Percentiles rank a stretch among this genome's conserved stretches.
These are phyloP conservation scores for Echria macrotheca DNA, from an alignment of 495 filamentous ascomycete species.

Conservation along the genomic window DNA sequence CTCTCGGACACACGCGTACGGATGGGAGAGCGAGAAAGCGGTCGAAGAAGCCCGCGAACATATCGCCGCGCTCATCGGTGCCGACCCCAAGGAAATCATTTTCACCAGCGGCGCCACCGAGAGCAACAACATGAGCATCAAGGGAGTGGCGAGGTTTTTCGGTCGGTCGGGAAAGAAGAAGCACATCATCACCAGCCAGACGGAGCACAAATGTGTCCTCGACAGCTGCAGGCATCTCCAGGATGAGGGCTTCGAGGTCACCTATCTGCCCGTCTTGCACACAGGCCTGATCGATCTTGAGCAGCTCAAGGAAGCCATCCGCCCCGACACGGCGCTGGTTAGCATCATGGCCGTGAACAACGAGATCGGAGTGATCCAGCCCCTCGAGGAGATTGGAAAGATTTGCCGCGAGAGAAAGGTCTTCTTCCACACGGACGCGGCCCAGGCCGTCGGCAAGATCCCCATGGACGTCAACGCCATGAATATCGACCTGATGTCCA, in stretches of 20 bases:
- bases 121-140: slow-evolving; percentile 99
- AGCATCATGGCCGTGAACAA: slow-evolving; percentile 99
- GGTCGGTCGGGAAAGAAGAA: slow-evolving; percentile 91
- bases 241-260: slow-evolving; percentile 93
- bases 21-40: slow-evolving; percentile 95
- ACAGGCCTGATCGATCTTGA: slow-evolving; percentile 81
- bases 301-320: slow-evolving; percentile 82
- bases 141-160: slow-evolving; percentile 95
- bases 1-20: slow-evolving; percentile 95
- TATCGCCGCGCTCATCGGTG: slow-evolving; percentile 82
- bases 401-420: slow-evolving; percentile 86
- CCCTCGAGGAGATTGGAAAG: slow-evolving; percentile 86
- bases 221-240: slow-evolving; percentile 95
- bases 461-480: slow-evolving; percentile 92
- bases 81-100: slow-evolving; percentile 95
- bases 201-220: slow-evolving; percentile 97
- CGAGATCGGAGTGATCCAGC: slow-evolving; percentile 97
- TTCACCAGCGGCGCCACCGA: slow-evolving; percentile 98
- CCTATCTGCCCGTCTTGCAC: slow-evolving; percentile 82
- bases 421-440: slow-evolving; percentile 98
- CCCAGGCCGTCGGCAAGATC: slow-evolving; percentile 96
- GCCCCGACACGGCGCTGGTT: slow-evolving; percentile 84
- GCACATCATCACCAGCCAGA: slow-evolving; percentile 95
- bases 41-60: slow-evolving; percentile 80
- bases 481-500: slow-evolving; percentile 97